Evolutionary conservation across 1,284 basidiomycete genomes (phyloP).

Genomic region (Microbotryum silenes-acaulis): DNA sequence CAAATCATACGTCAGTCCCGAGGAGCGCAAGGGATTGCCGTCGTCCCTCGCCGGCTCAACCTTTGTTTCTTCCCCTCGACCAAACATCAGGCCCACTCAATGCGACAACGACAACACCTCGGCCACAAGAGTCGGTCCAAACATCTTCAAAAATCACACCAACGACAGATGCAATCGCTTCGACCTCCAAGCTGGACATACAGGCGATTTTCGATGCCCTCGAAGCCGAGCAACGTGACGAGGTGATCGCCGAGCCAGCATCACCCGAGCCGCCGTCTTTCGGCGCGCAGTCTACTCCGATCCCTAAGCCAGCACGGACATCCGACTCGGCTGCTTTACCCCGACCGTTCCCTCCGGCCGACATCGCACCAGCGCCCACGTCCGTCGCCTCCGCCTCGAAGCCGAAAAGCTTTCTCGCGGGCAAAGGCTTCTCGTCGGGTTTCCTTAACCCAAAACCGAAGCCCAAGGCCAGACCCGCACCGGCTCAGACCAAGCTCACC

Average conservation of each 20-base stretch:
- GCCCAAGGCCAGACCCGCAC: conserved; percentile 16
- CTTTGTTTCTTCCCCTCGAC: neutral
- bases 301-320: too few relatives aligned
- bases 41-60: neutral
- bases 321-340: neutral
- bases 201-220: conserved; percentile 25
- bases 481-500: neutral
- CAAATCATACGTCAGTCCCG: conserved; percentile 17
- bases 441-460: conserved; percentile 17
- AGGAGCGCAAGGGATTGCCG: neutral
- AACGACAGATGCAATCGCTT: neutral
- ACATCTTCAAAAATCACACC: too few relatives aligned
- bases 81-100: neutral
- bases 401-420: conserved; percentile 5
- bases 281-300: too few relatives aligned
- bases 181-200: conserved; percentile 7
- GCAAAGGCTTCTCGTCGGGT: conserved; percentile 18
- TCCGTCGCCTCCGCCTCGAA: neutral
- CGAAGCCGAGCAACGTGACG: conserved; percentile 16
- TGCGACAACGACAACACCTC: neutral
- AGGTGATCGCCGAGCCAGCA: neutral
- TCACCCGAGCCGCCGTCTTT: too few relatives aligned
- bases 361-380: neutral
- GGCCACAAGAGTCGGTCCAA: neutral
- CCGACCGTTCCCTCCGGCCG: neutral